Percentiles rank a stretch among this genome's conserved stretches.
Evolutionary conservation across 2,329 filamentous ascomycete genomes (phyloP).

Genomic region (Diaporthe velutina): DNA sequence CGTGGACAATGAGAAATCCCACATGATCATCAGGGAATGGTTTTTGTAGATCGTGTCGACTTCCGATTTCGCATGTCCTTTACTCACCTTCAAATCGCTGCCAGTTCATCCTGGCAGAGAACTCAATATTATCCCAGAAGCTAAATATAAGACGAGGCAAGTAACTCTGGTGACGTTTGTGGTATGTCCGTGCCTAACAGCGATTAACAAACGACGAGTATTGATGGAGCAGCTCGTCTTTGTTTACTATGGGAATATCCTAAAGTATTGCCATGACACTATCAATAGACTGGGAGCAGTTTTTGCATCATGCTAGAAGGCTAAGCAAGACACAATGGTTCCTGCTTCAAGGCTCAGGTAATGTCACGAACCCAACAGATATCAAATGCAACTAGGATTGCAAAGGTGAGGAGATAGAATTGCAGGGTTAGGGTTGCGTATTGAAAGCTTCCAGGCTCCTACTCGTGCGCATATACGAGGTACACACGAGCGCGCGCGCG

Average conservation of each 20-base stretch:
- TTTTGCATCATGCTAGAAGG: not conserved
- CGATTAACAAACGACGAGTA: not conserved
- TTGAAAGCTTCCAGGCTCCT: not conserved
- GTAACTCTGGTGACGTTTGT: not conserved
- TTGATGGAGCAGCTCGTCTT: not conserved
- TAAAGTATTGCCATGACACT: too few relatives aligned
- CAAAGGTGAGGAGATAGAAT: too few relatives aligned
- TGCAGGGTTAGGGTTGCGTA: not conserved
- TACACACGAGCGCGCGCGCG: not conserved
- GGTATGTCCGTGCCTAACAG: not conserved
- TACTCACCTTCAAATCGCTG: too few relatives aligned
- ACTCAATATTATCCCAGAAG: too few relatives aligned
- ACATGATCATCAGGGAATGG: too few relatives aligned
- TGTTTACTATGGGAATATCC: not conserved
- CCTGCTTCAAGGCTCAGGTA: not conserved
- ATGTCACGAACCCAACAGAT: not conserved
- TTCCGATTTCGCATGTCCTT: too few relatives aligned
- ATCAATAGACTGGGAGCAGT: not conserved
- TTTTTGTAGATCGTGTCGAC: too few relatives aligned
- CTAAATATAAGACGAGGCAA: too few relatives aligned
- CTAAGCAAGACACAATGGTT: not conserved
- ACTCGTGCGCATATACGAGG: not conserved
- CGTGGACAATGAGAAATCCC: not conserved
- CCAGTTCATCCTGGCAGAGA: too few relatives aligned
- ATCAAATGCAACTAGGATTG: not conserved